Conservation (phyloP, 495 filamentous ascomycete species). For the Hypoxylon trugodes region DNA sequence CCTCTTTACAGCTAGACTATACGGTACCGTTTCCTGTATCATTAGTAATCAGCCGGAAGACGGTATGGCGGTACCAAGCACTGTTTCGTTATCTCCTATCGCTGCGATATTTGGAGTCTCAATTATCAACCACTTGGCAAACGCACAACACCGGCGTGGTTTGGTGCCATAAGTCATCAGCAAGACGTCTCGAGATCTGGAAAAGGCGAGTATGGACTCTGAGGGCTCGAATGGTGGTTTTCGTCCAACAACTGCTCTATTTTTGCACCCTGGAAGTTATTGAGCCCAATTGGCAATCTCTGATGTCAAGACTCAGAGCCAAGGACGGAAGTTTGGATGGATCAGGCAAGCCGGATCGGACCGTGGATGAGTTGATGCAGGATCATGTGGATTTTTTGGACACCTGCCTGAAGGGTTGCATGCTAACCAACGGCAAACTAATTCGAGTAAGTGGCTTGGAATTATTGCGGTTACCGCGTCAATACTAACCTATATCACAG, state of each 20-base stretch:
- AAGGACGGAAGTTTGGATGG: slow-evolving; percentile 58
- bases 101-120: slow-evolving; percentile 84
- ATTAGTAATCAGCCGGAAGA: slow-evolving; percentile 94
- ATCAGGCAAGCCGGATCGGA: slow-evolving; percentile 70
- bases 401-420: slow-evolving; percentile 97
- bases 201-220: slow-evolving; percentile 93
- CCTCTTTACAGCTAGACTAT: slow-evolving; percentile 92
- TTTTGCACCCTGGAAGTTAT: slow-evolving; percentile 97
- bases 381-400: slow-evolving; percentile 98
- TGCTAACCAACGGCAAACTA: slow-evolving; percentile 95
- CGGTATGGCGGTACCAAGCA: slow-evolving; percentile 92
- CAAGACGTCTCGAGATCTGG: slow-evolving; percentile 83
- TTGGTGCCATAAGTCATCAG: slow-evolving; percentile 83
- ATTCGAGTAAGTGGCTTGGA: slow-evolving; percentile 70
- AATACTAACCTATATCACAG: slow-evolving; percentile 58
- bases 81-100: slow-evolving; percentile 93
- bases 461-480: slow-evolving; percentile 11
- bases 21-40: slow-evolving; percentile 95
- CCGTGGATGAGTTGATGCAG: slow-evolving; percentile 98
- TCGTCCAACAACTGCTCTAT: slow-evolving; percentile 94
- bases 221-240: slow-evolving; percentile 92
- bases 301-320: slow-evolving; percentile 83
- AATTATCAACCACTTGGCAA: slow-evolving; percentile 85
- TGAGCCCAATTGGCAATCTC: slow-evolving; percentile 93
- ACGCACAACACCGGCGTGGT: slow-evolving; percentile 84